Conservation (phyloP, 1,139 yeast species). For the Cylindricascospora bacillispora region DNA sequence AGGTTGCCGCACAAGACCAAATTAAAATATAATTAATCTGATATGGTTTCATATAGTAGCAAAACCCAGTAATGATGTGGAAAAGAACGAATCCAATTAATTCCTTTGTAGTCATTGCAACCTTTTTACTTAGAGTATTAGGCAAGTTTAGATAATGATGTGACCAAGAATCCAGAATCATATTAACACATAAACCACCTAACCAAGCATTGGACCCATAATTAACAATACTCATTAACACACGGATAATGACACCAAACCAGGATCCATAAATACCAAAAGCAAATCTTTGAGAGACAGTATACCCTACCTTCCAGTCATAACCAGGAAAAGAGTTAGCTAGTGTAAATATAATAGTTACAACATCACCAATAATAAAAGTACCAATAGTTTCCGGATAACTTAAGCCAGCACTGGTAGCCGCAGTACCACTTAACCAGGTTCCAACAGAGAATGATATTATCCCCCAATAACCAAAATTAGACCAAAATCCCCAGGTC, state of each 20-base stretch:
- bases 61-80: slow-evolving; percentile 29
- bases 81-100: slow-evolving; percentile 34
- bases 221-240: slow-evolving; percentile 31
- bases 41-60: slow-evolving; percentile 29
- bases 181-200: slow-evolving; percentile 30
- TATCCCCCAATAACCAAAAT: slow-evolving; percentile 32
- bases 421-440: slow-evolving; percentile 32
- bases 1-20: slow-evolving; percentile 28
- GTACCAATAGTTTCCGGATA: slow-evolving; percentile 32
- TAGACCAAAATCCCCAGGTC: slow-evolving; percentile 32
- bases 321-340: slow-evolving; percentile 34
- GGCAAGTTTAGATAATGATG: slow-evolving; percentile 25
- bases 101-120: slow-evolving; percentile 30
- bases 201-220: slow-evolving; percentile 33
- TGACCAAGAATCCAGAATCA: slow-evolving; percentile 29
- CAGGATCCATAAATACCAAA: slow-evolving; percentile 35
- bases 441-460: slow-evolving; percentile 31
- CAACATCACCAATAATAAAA: slow-evolving; percentile 32
- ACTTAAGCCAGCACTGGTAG: slow-evolving; percentile 30
- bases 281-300: slow-evolving; percentile 33
- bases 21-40: slow-evolving; percentile 29
- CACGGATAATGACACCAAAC: slow-evolving; percentile 32
- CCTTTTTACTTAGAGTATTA: slow-evolving; percentile 27
- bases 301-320: slow-evolving; percentile 36
- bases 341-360: slow-evolving; percentile 29